Base-by-base conservation (phyloP, 129 eudicot genomes). In the Helianthus annuus region DNA sequence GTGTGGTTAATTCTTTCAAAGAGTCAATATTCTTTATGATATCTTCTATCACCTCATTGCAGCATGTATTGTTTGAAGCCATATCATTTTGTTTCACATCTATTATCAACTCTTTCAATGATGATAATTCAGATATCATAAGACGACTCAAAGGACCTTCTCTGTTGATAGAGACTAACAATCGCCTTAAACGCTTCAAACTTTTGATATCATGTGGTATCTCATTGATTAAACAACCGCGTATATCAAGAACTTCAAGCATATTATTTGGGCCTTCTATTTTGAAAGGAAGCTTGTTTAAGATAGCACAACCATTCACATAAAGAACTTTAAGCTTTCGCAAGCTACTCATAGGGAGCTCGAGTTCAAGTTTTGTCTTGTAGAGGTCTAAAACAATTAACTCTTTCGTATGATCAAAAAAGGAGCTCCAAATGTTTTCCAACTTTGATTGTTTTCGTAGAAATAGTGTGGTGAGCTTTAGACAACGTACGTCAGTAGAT, bases 191-290 rank as follows among this genome's bases (percentile, higher is more conserved):
- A 44, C 1, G 3, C 40, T 59, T 29, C 8, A 59, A 13, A 0
- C 0, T 45, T 49, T 45, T 11, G 5, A 66, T 5, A 46, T 48
- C 39, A 4, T 22, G 10, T 66, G 56, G 71, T 19, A 66, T 66
- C 55, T 46, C 40, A 7, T 17, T 10, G 10, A 66, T 24, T 66
- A 11, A 11, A 46, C 5, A 19, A 22, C 40, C 71, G 46, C 42
- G 71, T n/a, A n/a, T 12, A 66, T 46, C 71, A 66, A 66, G 71
- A 66, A 66, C 71, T 46, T 66, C 56, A 46, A 66, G 57, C 29
- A 0, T 17, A 16, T 66, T 0, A 19, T 16, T 7, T 0, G 6
- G 70, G 3, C 27, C 36, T 42, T 9, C 70, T 65, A 65, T 10
- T 16, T 17, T 19, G 38, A 39, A 42, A 17, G 54, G 29, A 45